phyloP scores from a whole-genome alignment of 1,284 basidiomycete genomes.

The Phellinidium pouzarii region DNA sequence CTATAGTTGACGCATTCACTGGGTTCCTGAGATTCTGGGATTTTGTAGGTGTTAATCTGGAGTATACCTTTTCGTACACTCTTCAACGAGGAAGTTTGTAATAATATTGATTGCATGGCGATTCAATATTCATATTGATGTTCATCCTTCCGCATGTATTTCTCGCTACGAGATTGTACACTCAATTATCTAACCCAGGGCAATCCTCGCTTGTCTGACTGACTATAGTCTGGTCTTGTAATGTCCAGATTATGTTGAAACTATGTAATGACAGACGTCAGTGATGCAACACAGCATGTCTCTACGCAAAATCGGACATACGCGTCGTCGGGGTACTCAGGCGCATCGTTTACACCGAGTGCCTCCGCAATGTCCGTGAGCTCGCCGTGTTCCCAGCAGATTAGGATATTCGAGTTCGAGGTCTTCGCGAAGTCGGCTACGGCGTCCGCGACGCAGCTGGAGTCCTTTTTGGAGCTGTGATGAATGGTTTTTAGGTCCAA shows the following conservation, averaged over 20 bases:
- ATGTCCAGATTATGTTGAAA: slow-evolving; percentile 23
- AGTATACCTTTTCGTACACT: no score
- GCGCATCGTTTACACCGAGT: slow-evolving; percentile 22
- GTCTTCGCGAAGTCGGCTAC: slow-evolving; percentile 22
- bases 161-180: background rate
- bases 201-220: slow-evolving; percentile 23
- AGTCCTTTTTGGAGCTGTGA: slow-evolving; percentile 26
- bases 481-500: background rate
- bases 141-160: background rate
- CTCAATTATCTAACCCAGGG: slow-evolving; percentile 20
- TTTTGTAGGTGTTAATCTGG: no score
- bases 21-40: no score
- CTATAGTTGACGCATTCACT: no score
- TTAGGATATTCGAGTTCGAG: slow-evolving; percentile 20
- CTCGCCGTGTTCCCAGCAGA: slow-evolving; percentile 24
- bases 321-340: slow-evolving; percentile 22
- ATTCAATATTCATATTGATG: no score
- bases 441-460: slow-evolving; percentile 23
- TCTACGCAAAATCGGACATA: slow-evolving; percentile 5
- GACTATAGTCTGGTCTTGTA: slow-evolving; percentile 20
- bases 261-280: background rate
- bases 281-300: background rate
- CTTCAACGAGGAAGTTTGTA: no score
- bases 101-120: no score
- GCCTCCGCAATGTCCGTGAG: slow-evolving; percentile 24